Evolutionary conservation across 1,139 yeast genomes (phyloP), one percentile per base, ranked within the genome.

Genomic region (Zygoascus meyerae): DNA sequence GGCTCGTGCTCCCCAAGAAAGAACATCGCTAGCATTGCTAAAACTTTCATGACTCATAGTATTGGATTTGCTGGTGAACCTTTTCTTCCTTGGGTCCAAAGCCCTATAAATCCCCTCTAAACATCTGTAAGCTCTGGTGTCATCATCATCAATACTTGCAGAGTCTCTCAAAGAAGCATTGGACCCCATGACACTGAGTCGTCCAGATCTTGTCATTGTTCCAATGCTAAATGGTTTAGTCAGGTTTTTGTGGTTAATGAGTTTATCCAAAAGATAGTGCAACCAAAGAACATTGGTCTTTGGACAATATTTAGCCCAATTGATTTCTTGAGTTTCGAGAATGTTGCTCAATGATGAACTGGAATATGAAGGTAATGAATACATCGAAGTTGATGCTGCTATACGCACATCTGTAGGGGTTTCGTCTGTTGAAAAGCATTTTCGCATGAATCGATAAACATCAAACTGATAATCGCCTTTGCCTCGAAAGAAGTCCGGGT

Each of bases 381-480:
- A 36, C 16, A 43, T 14, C 12, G 42, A 38, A 8, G 35, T 12
- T 11, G 34, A 34, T 11, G 37, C 16, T 18, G 32, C 37, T 9
- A 18, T 28, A 8, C 26, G 28, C 7, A n/a, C 37, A 5, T 38
- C 9, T 5, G 12, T 14, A 12, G 14, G 9, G 11, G 28, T 14
- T n/a, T 32, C 38, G 9, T 31, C 41, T 11, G 36, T 40, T 16
- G 38, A 8, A 34, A 66, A 51, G 21, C 54, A 56, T 16, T 54
- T 55, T 21, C 69, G 55, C 80, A 77, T 75, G 40, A 67, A 60
- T 47, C 77, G 68, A 54, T 78, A 77, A 29, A 77, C 68, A 43
- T 77, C 81, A 57, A 71, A 75, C 48, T 74, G 79, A 54, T 74
- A 72, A 51, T 75, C 79, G 8, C 76, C 76, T 43, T 70, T 66